phyloP scores from a whole-genome alignment of 2,329 filamentous ascomycete genomes.

The Chrysoporthe deuterocubensis region DNA sequence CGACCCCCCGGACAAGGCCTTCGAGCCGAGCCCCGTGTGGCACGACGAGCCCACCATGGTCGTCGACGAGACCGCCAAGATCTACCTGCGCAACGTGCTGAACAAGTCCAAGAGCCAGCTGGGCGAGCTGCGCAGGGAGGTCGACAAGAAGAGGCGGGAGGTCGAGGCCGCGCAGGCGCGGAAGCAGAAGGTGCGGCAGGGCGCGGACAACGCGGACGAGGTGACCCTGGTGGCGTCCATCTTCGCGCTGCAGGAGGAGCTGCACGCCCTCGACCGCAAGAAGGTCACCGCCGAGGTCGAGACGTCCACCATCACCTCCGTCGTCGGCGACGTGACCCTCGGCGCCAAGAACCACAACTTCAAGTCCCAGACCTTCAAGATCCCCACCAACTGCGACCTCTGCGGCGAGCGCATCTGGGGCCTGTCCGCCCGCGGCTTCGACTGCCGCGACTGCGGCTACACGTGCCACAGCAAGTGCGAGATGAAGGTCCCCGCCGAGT shows the following conservation, averaged over 20 bases:
- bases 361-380: conserved; percentile 98
- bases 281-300: conserved; percentile 90
- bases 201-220: conserved; percentile 87
- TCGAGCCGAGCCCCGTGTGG: conserved; percentile 97
- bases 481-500: conserved; percentile 97
- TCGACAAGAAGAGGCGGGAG: conserved; percentile 84
- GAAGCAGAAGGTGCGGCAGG: conserved; percentile 78
- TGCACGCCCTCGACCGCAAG: conserved; percentile 83
- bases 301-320: conserved; percentile 87
- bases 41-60: conserved; percentile 89
- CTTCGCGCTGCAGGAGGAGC: conserved; percentile 80
- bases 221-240: conserved; percentile 82
- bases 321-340: conserved; percentile 88
- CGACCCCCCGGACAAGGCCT: conserved; percentile 82
- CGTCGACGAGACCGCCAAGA: conserved; percentile 82
- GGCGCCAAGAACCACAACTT: conserved; percentile 97
- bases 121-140: conserved; percentile 77
- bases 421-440: conserved; percentile 92
- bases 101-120: conserved; percentile 87
- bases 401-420: conserved; percentile 98
- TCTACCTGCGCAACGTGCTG: conserved; percentile 89
- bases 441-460: conserved; percentile 95
- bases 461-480: conserved; percentile 99
- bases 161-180: conserved; percentile 76
- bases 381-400: conserved; percentile 96